Base-by-base conservation (phyloP, 2,329 filamentous ascomycete genomes). In the Lachnellula occidentalis region DNA sequence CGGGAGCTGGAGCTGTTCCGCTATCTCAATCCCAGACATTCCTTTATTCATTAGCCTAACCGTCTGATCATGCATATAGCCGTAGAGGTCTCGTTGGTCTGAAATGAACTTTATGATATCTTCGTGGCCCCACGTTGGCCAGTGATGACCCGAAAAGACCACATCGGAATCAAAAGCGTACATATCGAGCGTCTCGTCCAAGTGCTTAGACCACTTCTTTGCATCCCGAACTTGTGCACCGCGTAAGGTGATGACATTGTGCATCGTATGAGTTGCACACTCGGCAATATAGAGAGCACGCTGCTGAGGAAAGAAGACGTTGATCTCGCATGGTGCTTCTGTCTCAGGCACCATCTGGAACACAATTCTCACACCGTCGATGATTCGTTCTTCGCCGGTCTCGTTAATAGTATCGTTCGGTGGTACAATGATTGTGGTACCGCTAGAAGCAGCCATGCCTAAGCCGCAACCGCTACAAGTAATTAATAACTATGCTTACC, bases 301-400 rank as follows among this genome's bases (percentile, higher is more conserved):
- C 36, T 67, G 61, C 7, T 71, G 56, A 3, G 73, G 73, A 41
- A 76, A 71, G 49, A 69, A 67, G 43, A 76, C 66, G 54, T 73
- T 72, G 56, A 76, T 65, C 59, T 76, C 73, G 0, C 72, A 62
- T 0, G 73, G 74, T 1, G 73, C 73, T 56, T 76, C 74, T 0
- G 73, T 73, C 1, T 65, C 71, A 1, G 73, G 72, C 0, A 68
- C 67, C 62, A 75, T 65, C 54, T 76, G 74, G 57, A 74, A 75
- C 2, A 68, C 58, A 14, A 76, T 68, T 19, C 61, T 50, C 1
- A 75, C 61, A 2, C 71, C 72, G 24, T 73, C 72, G 6, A 73
- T 58, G 0, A 58, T 53, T 6, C 56, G 48, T 48, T 66, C 57
- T 31, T 72, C 58, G 1, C 70, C 71, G 0, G 69, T 73, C 1